Evolutionary conservation across 257 asterid genomes (phyloP), one percentile per base, ranked within the genome.

Genomic region (Solanum chiquidenum): DNA sequence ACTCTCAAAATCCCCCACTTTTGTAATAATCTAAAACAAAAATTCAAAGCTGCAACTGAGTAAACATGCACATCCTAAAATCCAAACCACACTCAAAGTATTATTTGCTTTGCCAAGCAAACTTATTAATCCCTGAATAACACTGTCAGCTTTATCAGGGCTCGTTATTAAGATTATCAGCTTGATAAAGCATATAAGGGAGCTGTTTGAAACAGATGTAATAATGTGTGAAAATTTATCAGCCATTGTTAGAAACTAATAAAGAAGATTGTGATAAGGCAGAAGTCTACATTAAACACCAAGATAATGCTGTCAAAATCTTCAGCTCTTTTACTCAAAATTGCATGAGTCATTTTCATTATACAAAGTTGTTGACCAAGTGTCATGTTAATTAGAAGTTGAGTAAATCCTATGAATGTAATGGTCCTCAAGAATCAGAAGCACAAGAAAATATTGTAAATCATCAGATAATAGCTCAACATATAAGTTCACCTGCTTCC

Each of bases 401-500:
- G 60, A 12, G 34, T 40, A 76, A 76, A 76, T 76, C 35, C 84
- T n/a, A 40, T 5, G 10, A 40, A 76, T n/a, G 60, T 80, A 80
- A 29, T 80, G 42, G 66, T 31, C 20, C 40, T 49, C 69, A 49
- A 82, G 68, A 79, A 80, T 29, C 66, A 27, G 66, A 29, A 80
- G 40, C 85, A 44, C 66, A 80, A 80, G 69, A 46, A 18, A 46
- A 14, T 46, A 44, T 29, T 80, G 29, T 5, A 29, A 49, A 27
- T 31, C 25, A 29, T 49, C 86, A 82, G 69, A 49, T 49, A 82
- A 82, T 46, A 44, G 69, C 44, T 82, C 69, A 82, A 82, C 86
- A 82, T 49, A 49, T 29, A 31, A 29, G 69, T 49, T 91, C 91
- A 96, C 99, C 98, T 97, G 99, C 92, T 97, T 97, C 88, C 94